These are phyloP conservation scores for Atkinsonella hypoxylon DNA, from an alignment of 2,329 filamentous ascomycete genomes.

Conservation along the genomic window DNA sequence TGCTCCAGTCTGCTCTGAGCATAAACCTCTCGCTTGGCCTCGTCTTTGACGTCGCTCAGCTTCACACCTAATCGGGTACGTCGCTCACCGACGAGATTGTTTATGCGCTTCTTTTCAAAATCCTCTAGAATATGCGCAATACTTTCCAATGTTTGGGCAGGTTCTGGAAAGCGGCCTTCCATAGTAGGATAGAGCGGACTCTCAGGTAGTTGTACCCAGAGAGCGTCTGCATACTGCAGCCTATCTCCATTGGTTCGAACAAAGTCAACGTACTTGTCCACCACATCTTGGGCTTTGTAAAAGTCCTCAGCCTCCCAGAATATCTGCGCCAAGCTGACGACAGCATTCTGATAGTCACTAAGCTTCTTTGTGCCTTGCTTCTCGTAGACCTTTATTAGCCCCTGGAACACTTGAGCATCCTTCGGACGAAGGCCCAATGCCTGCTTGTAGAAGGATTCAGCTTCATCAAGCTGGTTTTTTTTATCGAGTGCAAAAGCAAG, in stretches of 20 bases:
- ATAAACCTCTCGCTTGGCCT: constrained; percentile 81
- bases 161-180: constrained; percentile 72
- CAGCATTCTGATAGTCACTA: constrained; percentile 61
- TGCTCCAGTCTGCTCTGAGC: constrained; percentile 63
- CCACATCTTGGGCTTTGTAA: constrained; percentile 51
- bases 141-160: constrained; percentile 66
- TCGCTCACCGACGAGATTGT: constrained; percentile 78
- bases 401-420: constrained; percentile 84
- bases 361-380: constrained; percentile 59
- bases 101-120: constrained; percentile 82
- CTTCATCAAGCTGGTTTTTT: constrained; percentile 54
- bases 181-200: constrained; percentile 71
- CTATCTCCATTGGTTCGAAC: constrained; percentile 61
- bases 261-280: constrained; percentile 71
- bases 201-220: constrained; percentile 66
- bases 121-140: constrained; percentile 75
- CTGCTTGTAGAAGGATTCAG: constrained; percentile 63
- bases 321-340: constrained; percentile 61
- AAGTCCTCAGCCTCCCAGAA: constrained; percentile 55
- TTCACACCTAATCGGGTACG: constrained; percentile 78
- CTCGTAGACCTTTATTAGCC: constrained; percentile 76
- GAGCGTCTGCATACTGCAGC: constrained; percentile 61
- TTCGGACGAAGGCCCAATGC: constrained; percentile 61
- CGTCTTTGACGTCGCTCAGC: constrained; percentile 68
- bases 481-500: constrained; percentile 78